Conservation (phyloP, 495 filamentous ascomycete genomes). For the Neurospora discreta region DNA sequence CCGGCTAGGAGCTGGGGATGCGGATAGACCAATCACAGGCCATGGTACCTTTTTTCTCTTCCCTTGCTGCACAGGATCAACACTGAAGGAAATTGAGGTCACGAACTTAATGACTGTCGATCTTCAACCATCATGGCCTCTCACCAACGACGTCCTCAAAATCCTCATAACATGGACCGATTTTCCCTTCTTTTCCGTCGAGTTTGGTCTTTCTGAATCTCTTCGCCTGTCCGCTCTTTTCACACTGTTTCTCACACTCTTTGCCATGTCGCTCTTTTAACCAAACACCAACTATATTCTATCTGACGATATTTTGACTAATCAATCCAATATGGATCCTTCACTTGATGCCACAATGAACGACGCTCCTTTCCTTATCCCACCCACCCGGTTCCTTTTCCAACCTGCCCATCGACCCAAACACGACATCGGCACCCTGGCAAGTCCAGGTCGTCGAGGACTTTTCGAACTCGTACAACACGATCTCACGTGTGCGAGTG, state of each 20-base stretch:
- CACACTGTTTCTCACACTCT: not conserved
- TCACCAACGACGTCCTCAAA: not conserved
- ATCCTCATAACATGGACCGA: not conserved
- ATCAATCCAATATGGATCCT: not conserved
- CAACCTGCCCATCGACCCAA: constrained; percentile 1
- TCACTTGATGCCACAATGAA: not conserved
- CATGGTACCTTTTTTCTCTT: not conserved
- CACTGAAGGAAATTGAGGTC: not conserved
- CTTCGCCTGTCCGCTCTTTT: not conserved
- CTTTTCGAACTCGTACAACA: not conserved
- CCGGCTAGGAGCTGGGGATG: not conserved
- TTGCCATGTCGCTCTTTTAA: not conserved
- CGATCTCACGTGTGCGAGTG: constrained; percentile 1
- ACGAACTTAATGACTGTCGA: not conserved
- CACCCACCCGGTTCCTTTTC: constrained; percentile 4
- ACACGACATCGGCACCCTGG: constrained; percentile 1
- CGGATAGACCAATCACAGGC: not conserved
- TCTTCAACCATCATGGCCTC: not conserved
- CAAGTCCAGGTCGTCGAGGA: not conserved
- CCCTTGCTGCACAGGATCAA: not conserved
- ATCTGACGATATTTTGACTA: not conserved
- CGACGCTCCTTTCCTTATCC: not conserved
- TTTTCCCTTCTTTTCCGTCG: not conserved
- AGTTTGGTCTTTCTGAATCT: not conserved
- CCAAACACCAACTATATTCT: not conserved